Evolutionary conservation across 169 alveolate species (phyloP).

Genomic region (Perkinsus marinus): DNA sequence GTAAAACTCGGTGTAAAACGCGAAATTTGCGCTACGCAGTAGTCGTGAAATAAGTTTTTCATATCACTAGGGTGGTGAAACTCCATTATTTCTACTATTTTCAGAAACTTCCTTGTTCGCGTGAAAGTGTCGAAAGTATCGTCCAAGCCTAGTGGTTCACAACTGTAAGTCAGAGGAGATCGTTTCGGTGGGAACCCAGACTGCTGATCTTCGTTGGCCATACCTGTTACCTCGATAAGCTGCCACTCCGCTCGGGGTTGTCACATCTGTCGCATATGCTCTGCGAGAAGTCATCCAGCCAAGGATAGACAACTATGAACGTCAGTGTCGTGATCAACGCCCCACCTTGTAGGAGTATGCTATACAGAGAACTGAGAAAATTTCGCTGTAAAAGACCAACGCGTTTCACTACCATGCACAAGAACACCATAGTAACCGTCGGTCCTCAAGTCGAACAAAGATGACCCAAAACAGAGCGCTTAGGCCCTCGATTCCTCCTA

Average conservation of each 20-base stretch:
- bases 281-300: neutral
- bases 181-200: too few relatives aligned
- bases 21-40: too few relatives aligned
- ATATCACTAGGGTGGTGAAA: too few relatives aligned
- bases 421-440: neutral
- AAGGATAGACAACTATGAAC: neutral
- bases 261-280: neutral
- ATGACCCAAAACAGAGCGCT: neutral
- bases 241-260: neutral
- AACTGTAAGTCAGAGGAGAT: too few relatives aligned
- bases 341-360: neutral
- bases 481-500: neutral
- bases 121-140: too few relatives aligned
- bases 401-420: neutral
- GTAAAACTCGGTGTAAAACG: too few relatives aligned
- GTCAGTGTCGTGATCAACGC: neutral
- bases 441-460: neutral
- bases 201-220: too few relatives aligned
- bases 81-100: too few relatives aligned
- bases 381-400: neutral
- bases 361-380: neutral
- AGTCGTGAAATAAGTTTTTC: too few relatives aligned
- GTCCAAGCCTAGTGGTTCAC: too few relatives aligned
- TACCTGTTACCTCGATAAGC: neutral
- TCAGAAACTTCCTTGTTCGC: too few relatives aligned